phyloP scores from a whole-genome alignment of 2,329 filamentous ascomycete genomes.

The Venturia asperata region DNA sequence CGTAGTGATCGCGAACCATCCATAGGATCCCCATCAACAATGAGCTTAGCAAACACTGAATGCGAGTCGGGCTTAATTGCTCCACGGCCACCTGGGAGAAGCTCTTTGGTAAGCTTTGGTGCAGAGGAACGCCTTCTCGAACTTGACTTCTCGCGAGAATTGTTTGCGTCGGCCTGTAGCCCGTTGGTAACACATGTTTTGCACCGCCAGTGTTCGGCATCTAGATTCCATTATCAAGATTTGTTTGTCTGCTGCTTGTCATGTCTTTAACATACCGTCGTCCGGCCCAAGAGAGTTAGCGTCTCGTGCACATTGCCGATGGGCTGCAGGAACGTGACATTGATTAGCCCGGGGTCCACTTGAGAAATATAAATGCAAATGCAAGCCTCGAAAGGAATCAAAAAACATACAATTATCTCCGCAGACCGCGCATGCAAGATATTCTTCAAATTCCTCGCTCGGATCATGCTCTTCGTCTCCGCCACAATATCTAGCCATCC shows the following conservation, averaged over 20 bases:
- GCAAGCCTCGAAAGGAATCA: not conserved
- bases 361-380: constrained; percentile 17
- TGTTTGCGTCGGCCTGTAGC: constrained; percentile 37
- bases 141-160: constrained; percentile 35
- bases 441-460: constrained; percentile 71
- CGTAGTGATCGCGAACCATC: constrained; percentile 71
- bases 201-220: constrained; percentile 56
- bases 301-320: constrained; percentile 80
- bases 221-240: constrained; percentile 34
- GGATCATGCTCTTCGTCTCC: constrained; percentile 78
- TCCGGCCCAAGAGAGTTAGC: constrained; percentile 55
- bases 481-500: constrained; percentile 63
- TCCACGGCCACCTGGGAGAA: constrained; percentile 62
- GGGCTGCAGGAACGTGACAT: constrained; percentile 54
- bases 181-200: constrained; percentile 49
- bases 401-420: constrained; percentile 68
- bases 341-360: constrained; percentile 35
- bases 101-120: constrained; percentile 61
- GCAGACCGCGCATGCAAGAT: constrained; percentile 69
- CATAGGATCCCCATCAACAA: constrained; percentile 64
- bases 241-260: constrained; percentile 19
- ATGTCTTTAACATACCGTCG: constrained; percentile 49
- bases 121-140: constrained; percentile 51
- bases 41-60: constrained; percentile 68
- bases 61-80: constrained; percentile 61